phyloP scores from a whole-genome alignment of 1,284 basidiomycete species.

The Trametes polyzona region DNA sequence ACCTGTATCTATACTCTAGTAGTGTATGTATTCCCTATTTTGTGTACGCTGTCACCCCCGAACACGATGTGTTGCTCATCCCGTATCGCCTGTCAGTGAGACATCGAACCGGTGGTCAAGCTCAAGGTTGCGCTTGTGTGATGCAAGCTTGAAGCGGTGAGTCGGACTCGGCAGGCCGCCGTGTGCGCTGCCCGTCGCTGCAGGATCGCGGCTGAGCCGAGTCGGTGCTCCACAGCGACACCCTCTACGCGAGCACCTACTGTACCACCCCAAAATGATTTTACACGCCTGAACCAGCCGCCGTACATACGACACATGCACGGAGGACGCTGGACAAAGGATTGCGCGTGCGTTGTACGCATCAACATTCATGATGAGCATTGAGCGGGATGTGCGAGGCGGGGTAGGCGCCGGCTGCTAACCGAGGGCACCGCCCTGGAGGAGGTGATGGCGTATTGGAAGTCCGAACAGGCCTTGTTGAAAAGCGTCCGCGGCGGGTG shows the following conservation, averaged over 20 bases:
- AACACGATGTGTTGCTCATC: neutral
- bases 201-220: no score
- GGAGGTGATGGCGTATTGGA: conserved; percentile 14
- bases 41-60: neutral
- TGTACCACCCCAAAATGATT: no score
- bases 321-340: no score
- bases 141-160: neutral
- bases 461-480: conserved; percentile 17
- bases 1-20: conserved; percentile 12
- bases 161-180: conserved; percentile 12
- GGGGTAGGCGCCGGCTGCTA: conserved; percentile 2
- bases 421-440: conserved; percentile 4
- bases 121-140: neutral
- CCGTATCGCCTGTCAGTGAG: neutral
- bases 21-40: neutral
- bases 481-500: conserved; percentile 11
- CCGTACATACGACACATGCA: neutral
- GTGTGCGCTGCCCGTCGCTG: neutral
- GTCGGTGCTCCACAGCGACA: no score
- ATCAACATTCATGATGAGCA: no score
- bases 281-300: neutral
- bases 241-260: no score
- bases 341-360: no score
- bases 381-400: conserved; percentile 3
- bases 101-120: neutral